A percentile compares a stretch with the other conserved stretches of the same genome.
Evolutionary conservation across 2,329 filamentous ascomycete genomes (phyloP).

Genomic region (Alternaria sp.): DNA sequence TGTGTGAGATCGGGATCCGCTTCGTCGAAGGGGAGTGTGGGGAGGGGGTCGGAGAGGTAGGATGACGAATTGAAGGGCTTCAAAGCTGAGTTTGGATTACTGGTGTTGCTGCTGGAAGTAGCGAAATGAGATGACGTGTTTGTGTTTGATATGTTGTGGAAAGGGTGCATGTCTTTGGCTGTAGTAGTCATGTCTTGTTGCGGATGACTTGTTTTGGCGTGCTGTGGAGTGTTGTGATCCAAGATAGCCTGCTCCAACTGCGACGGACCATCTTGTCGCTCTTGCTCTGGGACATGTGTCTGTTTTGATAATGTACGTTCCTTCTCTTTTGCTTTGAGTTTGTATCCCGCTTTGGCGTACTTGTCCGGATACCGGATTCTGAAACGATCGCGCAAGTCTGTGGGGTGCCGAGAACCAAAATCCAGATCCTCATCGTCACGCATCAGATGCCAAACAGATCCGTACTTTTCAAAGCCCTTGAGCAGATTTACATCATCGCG

Average conservation of each 20-base stretch:
- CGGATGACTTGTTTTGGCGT: background rate
- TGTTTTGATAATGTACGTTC: slow-evolving; percentile 18
- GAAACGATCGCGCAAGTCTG: slow-evolving; percentile 69
- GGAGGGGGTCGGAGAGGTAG: slow-evolving; percentile 16
- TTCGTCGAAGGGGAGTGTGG: slow-evolving; percentile 16
- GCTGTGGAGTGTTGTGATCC: background rate
- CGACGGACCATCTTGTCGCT: background rate
- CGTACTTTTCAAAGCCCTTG: slow-evolving; percentile 66
- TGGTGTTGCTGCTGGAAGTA: background rate
- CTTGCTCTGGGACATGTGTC: background rate
- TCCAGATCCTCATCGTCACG: slow-evolving; percentile 62
- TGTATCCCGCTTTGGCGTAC: slow-evolving; percentile 61
- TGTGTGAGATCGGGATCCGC: slow-evolving; percentile 16
- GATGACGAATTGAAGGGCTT: slow-evolving; percentile 13
- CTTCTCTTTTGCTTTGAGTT: slow-evolving; percentile 46
- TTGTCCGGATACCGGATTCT: slow-evolving; percentile 66
- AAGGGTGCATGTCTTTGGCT: background rate
- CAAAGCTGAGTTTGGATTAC: background rate
- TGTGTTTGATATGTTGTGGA: background rate
- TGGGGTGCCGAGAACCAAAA: slow-evolving; percentile 60
- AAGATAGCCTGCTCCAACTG: background rate
- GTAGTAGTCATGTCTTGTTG: background rate
- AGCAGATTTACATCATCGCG: slow-evolving; percentile 67
- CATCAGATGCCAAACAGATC: slow-evolving; percentile 68
- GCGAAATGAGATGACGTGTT: background rate